Conservation (phyloP, 495 filamentous ascomycete genomes). For the Rhypophila decipiens region DNA sequence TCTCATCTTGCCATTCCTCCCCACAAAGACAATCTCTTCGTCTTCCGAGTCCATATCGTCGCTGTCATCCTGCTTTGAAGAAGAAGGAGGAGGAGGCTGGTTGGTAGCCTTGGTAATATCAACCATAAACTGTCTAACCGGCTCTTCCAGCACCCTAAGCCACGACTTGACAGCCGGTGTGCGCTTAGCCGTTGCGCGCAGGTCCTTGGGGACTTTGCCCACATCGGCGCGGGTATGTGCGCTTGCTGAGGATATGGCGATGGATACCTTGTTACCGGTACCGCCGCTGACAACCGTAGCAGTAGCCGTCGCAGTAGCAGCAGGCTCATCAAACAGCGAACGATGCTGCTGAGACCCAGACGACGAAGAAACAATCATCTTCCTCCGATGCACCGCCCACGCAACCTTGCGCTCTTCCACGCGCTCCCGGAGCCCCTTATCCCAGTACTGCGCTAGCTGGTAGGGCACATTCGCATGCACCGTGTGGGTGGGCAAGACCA, state of each 20-base stretch:
- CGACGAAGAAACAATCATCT: slow-evolving; percentile 4
- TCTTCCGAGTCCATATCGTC: slow-evolving; percentile 58
- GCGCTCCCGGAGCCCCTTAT: slow-evolving; percentile 54
- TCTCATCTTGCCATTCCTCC: slow-evolving; percentile 66
- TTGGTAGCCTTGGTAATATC: slow-evolving; percentile 26
- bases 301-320: neutral
- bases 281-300: neutral
- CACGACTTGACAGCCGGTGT: slow-evolving; percentile 41
- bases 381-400: slow-evolving; percentile 20
- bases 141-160: slow-evolving; percentile 44
- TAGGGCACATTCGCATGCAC: slow-evolving; percentile 71
- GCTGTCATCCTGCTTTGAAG: slow-evolving; percentile 14
- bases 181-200: slow-evolving; percentile 44
- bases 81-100: too few species aligned
- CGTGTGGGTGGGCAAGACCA: slow-evolving; percentile 68
- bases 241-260: too few species aligned
- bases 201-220: slow-evolving; percentile 52
- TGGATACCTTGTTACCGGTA: too few species aligned
- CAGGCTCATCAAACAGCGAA: too few species aligned
- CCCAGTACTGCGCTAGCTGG: slow-evolving; percentile 83
- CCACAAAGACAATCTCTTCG: slow-evolving; percentile 92
- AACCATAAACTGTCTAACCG: slow-evolving; percentile 36
- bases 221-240: slow-evolving; percentile 15
- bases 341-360: too few species aligned
- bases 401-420: slow-evolving; percentile 33